Evolutionary conservation across 1,284 basidiomycete species (phyloP), one percentile per base, ranked within the genome.

Genomic region (Austropuccinia psidii): DNA sequence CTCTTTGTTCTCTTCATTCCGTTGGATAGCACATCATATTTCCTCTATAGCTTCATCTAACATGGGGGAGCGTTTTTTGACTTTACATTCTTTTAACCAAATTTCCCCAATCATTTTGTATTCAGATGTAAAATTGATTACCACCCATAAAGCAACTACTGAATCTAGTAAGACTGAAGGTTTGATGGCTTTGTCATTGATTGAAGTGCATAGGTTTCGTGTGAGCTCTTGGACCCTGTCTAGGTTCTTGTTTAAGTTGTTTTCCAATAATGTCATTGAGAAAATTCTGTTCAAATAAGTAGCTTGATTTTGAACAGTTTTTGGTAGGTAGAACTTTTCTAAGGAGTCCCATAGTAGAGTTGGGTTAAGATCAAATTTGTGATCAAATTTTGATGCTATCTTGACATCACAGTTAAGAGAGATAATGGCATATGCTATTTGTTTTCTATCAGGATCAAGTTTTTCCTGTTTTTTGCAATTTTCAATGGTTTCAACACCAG

Each of bases 231-330:
- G 21, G 4, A 58, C 8, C 4, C 7, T 4, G 33, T 24, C 41
- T 21, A 58, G 55, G 31, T 9, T 35, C 4, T 5, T 13, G 11
- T 58, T 21, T 15, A 58, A 37, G 4, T 58, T 58, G 33, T 58
- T 37, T 5, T 31, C 15, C 5, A 37, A 31, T 2, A 58, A 35
- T n/a, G 41, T 31, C 6, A 37, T 58, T 5, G 55, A 8, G 31
- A 58, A 58, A n/a, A 58, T 58, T 4, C n/a, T 13, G n/a, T 58
- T 58, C 11, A 58, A 31, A 37, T 37, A 58, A 8, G 55, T 35
- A 13, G 55, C 21, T n/a, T 58, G 55, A 37, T 58, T 58, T n/a
- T 58, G 55, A 21, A 58, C n/a, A 11, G 55, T 58, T n/a, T 45
- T 45, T 45, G 43, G 43, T 45, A 11, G 43, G n/a, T 45, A 45